A percentile compares a stretch with the other conserved stretches of the same genome.
Conservation (phyloP, 331 rosid species). For the Telfairia occidentalis region DNA sequence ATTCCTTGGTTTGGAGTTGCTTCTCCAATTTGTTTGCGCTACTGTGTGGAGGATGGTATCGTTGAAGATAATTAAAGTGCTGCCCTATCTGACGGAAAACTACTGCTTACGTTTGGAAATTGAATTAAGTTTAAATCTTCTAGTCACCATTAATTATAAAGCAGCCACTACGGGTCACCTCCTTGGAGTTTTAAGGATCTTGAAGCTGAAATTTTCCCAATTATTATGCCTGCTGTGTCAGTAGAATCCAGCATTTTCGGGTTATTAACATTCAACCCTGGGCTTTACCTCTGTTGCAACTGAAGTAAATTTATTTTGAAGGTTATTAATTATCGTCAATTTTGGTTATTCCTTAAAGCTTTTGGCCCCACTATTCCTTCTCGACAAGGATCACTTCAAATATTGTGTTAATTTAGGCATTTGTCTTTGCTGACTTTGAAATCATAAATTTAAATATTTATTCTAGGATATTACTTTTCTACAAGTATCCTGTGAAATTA, state of each 20-base stretch:
- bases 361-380: neutral
- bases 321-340: neutral
- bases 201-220: neutral
- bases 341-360: neutral
- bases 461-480: neutral
- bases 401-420: neutral
- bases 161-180: neutral
- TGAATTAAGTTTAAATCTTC: neutral
- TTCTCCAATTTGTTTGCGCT: neutral
- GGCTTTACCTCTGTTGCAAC: neutral
- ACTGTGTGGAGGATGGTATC: neutral
- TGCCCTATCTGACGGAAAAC: neutral
- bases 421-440: neutral
- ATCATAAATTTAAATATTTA: neutral
- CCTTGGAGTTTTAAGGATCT: neutral
- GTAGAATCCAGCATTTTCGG: neutral
- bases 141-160: neutral
- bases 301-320: neutral
- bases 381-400: neutral
- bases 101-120: neutral
- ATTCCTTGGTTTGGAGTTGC: neutral
- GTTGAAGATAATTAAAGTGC: neutral
- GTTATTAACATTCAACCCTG: neutral
- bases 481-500: neutral
- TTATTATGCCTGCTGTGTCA: neutral